phyloP scores from a whole-genome alignment of 2,329 filamentous ascomycete genomes.

The Clonostachys solani region DNA sequence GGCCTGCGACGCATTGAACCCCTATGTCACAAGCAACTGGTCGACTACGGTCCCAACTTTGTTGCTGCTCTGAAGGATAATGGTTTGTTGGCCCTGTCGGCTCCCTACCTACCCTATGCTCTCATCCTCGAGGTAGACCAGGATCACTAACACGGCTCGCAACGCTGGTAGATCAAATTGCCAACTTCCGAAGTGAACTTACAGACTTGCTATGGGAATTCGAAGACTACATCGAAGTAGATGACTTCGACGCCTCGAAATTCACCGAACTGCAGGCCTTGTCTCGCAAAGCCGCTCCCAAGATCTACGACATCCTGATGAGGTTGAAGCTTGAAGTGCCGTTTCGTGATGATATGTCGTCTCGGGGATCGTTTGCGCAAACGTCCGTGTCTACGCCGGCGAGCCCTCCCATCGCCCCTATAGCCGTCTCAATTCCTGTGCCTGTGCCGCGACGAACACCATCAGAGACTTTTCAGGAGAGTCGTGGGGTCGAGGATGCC shows the following conservation, averaged over 20 bases:
- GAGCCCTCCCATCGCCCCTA: slow-evolving; percentile 3
- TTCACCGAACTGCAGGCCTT: slow-evolving; percentile 42
- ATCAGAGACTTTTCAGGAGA: slow-evolving; percentile 5
- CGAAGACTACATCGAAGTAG: slow-evolving; percentile 46
- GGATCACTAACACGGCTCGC: neutral
- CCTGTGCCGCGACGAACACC: slow-evolving; percentile 1
- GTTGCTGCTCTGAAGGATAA: slow-evolving; percentile 48
- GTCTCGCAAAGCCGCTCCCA: slow-evolving; percentile 42
- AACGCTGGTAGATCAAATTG: slow-evolving; percentile 38
- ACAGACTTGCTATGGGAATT: slow-evolving; percentile 51
- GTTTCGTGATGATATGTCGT: slow-evolving; percentile 11
- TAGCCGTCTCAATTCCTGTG: neutral
- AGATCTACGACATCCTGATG: slow-evolving; percentile 45
- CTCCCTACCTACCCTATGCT: neutral
- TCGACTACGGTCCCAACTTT: slow-evolving; percentile 45
- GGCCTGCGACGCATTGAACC: slow-evolving; percentile 46
- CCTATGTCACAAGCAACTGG: slow-evolving; percentile 40
- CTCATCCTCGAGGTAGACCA: neutral
- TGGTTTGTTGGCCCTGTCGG: slow-evolving; percentile 28
- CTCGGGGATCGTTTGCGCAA: slow-evolving; percentile 7
- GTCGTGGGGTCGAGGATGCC: slow-evolving; percentile 13
- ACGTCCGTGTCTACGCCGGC: slow-evolving; percentile 7
- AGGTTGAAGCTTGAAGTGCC: slow-evolving; percentile 46
- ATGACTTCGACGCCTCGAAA: slow-evolving; percentile 45
- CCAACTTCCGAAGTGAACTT: slow-evolving; percentile 39